Conservation (phyloP, 768 basidiomycete species). For the Tulasnella sp. region DNA sequence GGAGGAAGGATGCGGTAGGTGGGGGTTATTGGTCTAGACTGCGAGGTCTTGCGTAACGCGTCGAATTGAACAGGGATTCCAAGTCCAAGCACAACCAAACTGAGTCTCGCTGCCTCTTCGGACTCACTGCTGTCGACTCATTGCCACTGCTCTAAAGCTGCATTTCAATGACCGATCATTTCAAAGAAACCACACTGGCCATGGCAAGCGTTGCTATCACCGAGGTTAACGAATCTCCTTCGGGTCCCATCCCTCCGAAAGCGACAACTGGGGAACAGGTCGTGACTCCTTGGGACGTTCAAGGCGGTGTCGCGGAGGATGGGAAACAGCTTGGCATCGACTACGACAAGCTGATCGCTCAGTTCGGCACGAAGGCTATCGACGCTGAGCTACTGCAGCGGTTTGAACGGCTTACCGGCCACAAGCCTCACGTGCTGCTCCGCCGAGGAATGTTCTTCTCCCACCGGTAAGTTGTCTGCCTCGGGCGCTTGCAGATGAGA, state of each 20-base stretch:
- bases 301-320: conserved; percentile 76
- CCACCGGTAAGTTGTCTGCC: conserved; percentile 58
- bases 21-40: background rate
- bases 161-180: background rate
- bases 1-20: background rate
- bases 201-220: conserved; percentile 8
- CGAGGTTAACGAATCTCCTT: conserved; percentile 1
- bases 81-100: background rate
- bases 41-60: background rate
- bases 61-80: background rate
- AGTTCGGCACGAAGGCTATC: conserved; percentile 84
- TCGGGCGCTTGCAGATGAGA: background rate
- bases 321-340: conserved; percentile 91
- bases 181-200: conserved; percentile 8
- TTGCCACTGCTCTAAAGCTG: background rate
- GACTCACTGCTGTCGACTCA: background rate
- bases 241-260: background rate
- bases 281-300: conserved; percentile 96
- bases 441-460: conserved; percentile 95
- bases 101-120: background rate
- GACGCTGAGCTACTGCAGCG: conserved; percentile 67
- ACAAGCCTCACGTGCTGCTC: conserved; percentile 75
- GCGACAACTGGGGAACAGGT: conserved; percentile 42
- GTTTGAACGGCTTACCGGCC: conserved; percentile 85
- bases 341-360: conserved; percentile 88